Evolutionary conservation across 257 asterid species (phyloP).

Genomic region (Solanum paucissectum): DNA sequence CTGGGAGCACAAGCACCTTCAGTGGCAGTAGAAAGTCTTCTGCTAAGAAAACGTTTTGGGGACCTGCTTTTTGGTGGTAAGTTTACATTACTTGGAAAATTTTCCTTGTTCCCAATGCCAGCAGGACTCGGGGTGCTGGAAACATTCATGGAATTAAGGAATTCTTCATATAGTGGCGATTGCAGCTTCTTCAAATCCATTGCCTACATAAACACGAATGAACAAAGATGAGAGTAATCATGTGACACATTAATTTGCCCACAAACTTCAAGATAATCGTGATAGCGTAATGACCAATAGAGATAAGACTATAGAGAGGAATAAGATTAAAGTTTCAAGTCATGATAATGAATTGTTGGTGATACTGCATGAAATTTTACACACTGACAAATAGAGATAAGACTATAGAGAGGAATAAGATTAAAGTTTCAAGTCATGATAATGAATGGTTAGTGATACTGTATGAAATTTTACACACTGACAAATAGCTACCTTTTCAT

Average conservation of each 20-base stretch:
- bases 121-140: constrained; percentile 43
- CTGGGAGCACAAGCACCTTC: constrained; percentile 52
- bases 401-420: neutral
- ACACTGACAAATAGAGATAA: neutral
- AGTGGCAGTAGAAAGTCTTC: constrained; percentile 73
- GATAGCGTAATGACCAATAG: neutral
- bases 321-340: neutral
- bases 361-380: neutral
- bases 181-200: constrained; percentile 85
- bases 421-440: neutral
- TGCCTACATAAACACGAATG: constrained; percentile 43
- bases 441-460: neutral
- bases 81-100: constrained; percentile 49
- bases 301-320: neutral
- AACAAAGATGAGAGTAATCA: neutral
- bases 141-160: constrained; percentile 73
- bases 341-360: neutral
- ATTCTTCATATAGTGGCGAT: constrained; percentile 78
- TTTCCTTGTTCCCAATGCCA: constrained; percentile 68
- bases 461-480: neutral
- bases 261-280: neutral
- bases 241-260: neutral
- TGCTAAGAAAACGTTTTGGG: constrained; percentile 52
- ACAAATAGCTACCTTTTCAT: constrained; percentile 58
- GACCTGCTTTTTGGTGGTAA: constrained; percentile 92